Evolutionary conservation across 345 rosid genomes (phyloP).

Genomic region (Eucalyptus melliodora): DNA sequence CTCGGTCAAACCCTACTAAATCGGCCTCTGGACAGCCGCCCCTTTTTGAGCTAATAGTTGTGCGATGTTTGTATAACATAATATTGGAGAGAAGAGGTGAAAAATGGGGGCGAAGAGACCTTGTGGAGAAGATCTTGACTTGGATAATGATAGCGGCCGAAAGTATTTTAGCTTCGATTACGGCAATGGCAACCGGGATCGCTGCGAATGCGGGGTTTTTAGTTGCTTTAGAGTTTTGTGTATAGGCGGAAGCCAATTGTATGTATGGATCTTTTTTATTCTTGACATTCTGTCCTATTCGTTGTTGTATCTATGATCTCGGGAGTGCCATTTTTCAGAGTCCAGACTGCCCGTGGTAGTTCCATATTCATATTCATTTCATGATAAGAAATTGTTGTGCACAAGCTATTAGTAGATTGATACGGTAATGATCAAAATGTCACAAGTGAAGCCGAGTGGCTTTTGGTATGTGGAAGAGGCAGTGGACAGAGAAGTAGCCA

Average conservation of each 20-base stretch:
- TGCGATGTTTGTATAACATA: not conserved
- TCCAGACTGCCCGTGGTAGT: not conserved
- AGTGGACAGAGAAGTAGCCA: not conserved
- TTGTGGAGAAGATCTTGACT: not conserved
- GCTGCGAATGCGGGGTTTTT: not conserved
- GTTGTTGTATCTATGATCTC: not conserved
- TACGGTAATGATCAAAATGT: not conserved
- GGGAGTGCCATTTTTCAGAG: not conserved
- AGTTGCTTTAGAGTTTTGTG: not conserved
- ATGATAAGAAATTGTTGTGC: not conserved
- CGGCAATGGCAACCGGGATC: not conserved
- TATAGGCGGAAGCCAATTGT: not conserved
- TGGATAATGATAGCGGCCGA: not conserved
- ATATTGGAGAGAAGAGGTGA: not conserved
- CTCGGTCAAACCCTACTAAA: constrained; percentile 30
- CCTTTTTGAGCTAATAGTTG: constrained; percentile 39
- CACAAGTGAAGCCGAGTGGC: not conserved
- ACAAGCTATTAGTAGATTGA: not conserved
- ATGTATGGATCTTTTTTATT: no score
- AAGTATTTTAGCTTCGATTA: not conserved
- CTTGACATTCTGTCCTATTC: not conserved
- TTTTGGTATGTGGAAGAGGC: not conserved
- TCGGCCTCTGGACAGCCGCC: constrained; percentile 41
- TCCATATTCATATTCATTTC: not conserved
- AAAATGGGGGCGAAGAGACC: not conserved